Evolutionary conservation across 805 yeast genomes (phyloP), one percentile per base, ranked within the genome.

Genomic region (Blastobotrys muscicola): DNA sequence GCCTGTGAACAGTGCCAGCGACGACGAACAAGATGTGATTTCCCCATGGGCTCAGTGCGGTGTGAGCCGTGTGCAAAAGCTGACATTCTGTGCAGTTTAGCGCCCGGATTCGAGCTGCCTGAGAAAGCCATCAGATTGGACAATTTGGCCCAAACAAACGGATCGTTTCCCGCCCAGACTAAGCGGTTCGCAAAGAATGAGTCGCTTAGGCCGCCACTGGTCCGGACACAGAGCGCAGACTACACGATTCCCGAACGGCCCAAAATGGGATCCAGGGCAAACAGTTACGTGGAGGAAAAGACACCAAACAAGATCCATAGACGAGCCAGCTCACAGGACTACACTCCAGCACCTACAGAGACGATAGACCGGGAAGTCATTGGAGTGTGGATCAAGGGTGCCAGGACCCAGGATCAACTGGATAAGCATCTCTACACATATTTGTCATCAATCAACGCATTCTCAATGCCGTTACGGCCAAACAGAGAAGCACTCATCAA

Each of bases 1-100:
- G 70, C 71, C 37, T 67, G 71, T 49, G 60, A 59, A 39, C 66
- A 59, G 47, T 67, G 71, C 53, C 60, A 68, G 40, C 56, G 62
- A 5, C 55, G 66, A 23, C 52, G 71, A 31, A 56, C 56, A 41
- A 59, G 65, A 2, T 60, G 65, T 43, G 61, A 55, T 36, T 53
- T 58, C 36, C 60, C 62, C 10, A 36, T 47, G 33, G 52, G 49
- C 7, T 46, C 46, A 29, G 56, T 50, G 29, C 50, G 59, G 14
- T 61, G 66, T 31, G 61, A 58, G 38, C 66, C 66, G 11, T 61
- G 66, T 35, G 50, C 44, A 43, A 53, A 54, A 39, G 62, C 59
- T 23, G 52, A 55, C 26, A 57, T 61, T 23, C 38, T 52, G 42
- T 61, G 66, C 50, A 49, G 57, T 39, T 44, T 55, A 42, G 58